Evolutionary conservation across 2,329 filamentous ascomycete genomes (phyloP).

Genomic region (Calycina herbarum): DNA sequence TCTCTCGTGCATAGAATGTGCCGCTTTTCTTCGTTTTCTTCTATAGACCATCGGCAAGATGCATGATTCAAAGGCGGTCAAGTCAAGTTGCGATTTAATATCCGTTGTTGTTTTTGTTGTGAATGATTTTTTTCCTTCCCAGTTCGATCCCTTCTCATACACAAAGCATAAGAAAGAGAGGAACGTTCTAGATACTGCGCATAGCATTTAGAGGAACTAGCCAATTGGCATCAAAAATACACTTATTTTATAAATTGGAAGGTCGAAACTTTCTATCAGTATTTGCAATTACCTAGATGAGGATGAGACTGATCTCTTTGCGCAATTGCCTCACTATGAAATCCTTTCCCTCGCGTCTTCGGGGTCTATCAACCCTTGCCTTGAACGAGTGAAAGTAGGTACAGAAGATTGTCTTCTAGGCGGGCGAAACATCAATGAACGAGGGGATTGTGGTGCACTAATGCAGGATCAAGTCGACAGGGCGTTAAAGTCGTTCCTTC

Average conservation of each 20-base stretch:
- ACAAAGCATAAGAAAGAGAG: background rate
- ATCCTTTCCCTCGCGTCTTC: too few relatives aligned
- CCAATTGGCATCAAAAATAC: background rate
- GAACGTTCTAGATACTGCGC: background rate
- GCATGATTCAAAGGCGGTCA: conserved; percentile 2
- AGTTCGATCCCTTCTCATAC: background rate
- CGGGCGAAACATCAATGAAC: too few relatives aligned
- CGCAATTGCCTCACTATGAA: too few relatives aligned
- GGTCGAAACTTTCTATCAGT: too few relatives aligned
- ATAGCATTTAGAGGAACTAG: conserved; percentile 3
- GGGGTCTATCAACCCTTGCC: too few relatives aligned
- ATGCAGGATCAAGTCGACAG: too few relatives aligned
- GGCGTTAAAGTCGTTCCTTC: too few relatives aligned
- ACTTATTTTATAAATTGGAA: background rate
- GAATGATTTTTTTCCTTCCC: background rate
- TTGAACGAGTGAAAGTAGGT: too few relatives aligned
- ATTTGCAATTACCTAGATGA: too few relatives aligned
- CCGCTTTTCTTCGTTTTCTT: conserved; percentile 15
- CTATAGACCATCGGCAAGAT: conserved; percentile 23
- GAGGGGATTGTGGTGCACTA: too few relatives aligned
- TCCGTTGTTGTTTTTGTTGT: background rate
- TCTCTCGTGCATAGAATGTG: conserved; percentile 14
- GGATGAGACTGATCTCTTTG: too few relatives aligned
- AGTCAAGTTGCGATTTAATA: conserved; percentile 4
- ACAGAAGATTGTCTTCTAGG: too few relatives aligned